phyloP scores from a whole-genome alignment of 2,329 filamentous ascomycete species.

The Xylariaceae sp. region DNA sequence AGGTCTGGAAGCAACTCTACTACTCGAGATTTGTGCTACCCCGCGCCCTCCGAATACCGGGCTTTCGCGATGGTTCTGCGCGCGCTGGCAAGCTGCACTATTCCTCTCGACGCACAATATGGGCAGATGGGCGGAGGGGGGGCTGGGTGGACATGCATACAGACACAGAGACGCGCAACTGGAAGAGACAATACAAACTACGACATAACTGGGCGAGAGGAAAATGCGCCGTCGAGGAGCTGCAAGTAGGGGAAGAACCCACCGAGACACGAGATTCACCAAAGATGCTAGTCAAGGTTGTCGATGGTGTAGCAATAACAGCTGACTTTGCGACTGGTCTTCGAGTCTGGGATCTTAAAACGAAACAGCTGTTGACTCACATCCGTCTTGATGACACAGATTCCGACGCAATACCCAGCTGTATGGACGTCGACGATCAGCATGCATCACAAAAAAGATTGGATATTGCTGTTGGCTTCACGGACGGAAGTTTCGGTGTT shows the following conservation, averaged over 20 bases:
- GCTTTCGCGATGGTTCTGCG: slow-evolving; percentile 46
- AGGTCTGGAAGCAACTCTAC: slow-evolving; percentile 89
- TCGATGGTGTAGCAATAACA: slow-evolving; percentile 74
- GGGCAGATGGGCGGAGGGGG: slow-evolving; percentile 45
- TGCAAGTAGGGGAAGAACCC: slow-evolving; percentile 45
- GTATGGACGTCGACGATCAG: slow-evolving; percentile 63
- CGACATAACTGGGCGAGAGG: slow-evolving; percentile 89
- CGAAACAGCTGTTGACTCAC: slow-evolving; percentile 57
- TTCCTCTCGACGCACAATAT: slow-evolving; percentile 42
- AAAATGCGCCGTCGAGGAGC: slow-evolving; percentile 74
- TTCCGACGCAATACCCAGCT: slow-evolving; percentile 48
- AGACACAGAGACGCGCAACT: slow-evolving; percentile 32
- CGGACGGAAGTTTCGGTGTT: slow-evolving; percentile 67
- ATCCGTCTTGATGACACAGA: slow-evolving; percentile 32
- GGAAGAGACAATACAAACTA: slow-evolving; percentile 75
- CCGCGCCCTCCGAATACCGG: slow-evolving; percentile 72
- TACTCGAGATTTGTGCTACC: slow-evolving; percentile 84
- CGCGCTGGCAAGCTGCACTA: slow-evolving; percentile 42
- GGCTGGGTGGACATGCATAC: slow-evolving; percentile 54
- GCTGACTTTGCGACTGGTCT: slow-evolving; percentile 69
- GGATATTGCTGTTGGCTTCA: slow-evolving; percentile 67
- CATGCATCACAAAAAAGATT: slow-evolving; percentile 43
- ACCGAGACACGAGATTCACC: slow-evolving; percentile 35
- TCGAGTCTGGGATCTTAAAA: slow-evolving; percentile 74
- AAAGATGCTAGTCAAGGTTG: slow-evolving; percentile 73